Percentiles rank a stretch among this genome's conserved stretches.
Evolutionary conservation across 2,329 filamentous ascomycete genomes (phyloP).

Genomic region (Penicillium sp.): DNA sequence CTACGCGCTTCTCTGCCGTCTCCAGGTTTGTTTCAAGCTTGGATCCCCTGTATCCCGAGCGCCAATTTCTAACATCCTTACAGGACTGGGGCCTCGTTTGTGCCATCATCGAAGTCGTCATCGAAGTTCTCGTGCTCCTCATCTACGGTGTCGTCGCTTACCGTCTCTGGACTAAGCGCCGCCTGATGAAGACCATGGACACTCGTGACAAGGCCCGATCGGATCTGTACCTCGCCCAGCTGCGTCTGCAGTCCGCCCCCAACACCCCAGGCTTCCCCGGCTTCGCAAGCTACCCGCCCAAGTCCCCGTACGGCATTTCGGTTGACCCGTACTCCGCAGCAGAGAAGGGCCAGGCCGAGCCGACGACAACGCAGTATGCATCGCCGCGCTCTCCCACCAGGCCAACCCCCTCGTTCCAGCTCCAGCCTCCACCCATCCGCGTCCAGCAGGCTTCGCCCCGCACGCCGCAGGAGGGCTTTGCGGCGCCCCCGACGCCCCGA

Average conservation of each 20-base stretch:
- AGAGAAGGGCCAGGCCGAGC: slow-evolving; percentile 58
- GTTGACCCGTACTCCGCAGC: slow-evolving; percentile 51
- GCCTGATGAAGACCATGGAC: slow-evolving; percentile 95
- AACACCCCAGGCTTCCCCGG: slow-evolving; percentile 81
- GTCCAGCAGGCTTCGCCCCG: slow-evolving; percentile 77
- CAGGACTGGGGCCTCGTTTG: slow-evolving; percentile 96
- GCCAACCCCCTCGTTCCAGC: slow-evolving; percentile 69
- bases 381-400: slow-evolving; percentile 66
- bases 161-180: slow-evolving; percentile 94
- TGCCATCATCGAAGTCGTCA: slow-evolving; percentile 93
- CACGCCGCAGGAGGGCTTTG: slow-evolving; percentile 64
- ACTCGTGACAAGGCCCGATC: slow-evolving; percentile 89
- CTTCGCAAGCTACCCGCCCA: slow-evolving; percentile 61
- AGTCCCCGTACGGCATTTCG: slow-evolving; percentile 48
- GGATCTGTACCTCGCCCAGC: slow-evolving; percentile 88
- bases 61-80: background rate
- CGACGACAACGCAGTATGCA: slow-evolving; percentile 52
- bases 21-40: slow-evolving; percentile 62
- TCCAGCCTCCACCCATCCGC: slow-evolving; percentile 81
- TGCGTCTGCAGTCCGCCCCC: slow-evolving; percentile 82
- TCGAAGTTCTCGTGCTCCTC: slow-evolving; percentile 86
- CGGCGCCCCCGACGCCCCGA: slow-evolving; percentile 41
- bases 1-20: slow-evolving; percentile 87
- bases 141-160: slow-evolving; percentile 97
- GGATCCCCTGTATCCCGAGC: slow-evolving; percentile 29